Evolutionary conservation across 305 asterid species (phyloP), one percentile per base, ranked within the genome.

Genomic region (Galium porrigens): DNA sequence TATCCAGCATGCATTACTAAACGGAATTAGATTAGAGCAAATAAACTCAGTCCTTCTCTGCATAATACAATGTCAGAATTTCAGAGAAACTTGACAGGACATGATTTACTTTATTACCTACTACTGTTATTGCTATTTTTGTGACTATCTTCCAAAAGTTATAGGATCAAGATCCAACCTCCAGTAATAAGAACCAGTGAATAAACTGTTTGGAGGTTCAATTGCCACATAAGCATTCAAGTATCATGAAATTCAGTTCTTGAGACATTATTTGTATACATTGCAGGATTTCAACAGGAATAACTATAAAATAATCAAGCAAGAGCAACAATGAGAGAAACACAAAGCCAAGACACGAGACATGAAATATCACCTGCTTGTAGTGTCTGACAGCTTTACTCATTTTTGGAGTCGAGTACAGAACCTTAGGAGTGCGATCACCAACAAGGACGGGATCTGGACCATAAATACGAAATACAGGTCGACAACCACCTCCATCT

Each of bases 401-500:
- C 77, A 60, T 88, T 78, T 83, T 90, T 68, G 88, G 84, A 73
- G 96, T 88, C 42, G 94, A 83, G 82, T 86, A 90, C 55, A 90
- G 74, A 74, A 87, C 74, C 78, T 86, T 86, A 44, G 97, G 87
- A 42, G 85, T 69, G 75, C 87, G 90, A 59, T 90, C 95, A 66
- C 79, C 77, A 64, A 73, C 83, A 57, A 77, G 80, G 54, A 76
- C 63, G 33, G 95, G 97, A 71, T 88, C 94, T 72, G 81, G 95
- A 25, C 97, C 97, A 66, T 83, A 88, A 55, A 90, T 73, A 70
- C 95, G 94, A 82, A 90, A 86, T 61, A 86, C 74, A 58, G 97
- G 97, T 65, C 95, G 75, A 79, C 87, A 90, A 41, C 96, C 96
- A 70, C 97, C 96, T n/a, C 91, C 88, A 48, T 90, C 94, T 75